phyloP scores from a whole-genome alignment of 2,329 filamentous ascomycete genomes.

The Xylariaceae sp. region DNA sequence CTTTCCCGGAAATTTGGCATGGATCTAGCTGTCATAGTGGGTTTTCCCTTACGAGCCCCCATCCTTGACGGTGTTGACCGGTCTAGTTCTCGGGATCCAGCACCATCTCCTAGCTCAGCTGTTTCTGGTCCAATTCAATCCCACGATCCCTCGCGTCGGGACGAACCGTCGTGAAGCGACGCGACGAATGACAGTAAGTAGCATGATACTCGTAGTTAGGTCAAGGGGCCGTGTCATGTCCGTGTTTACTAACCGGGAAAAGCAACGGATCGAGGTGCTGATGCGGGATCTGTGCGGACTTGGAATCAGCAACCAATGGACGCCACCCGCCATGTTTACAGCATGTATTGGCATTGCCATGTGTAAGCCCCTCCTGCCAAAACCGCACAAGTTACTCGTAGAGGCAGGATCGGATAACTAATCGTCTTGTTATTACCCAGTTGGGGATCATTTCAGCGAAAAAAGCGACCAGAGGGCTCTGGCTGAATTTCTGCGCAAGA shows the following conservation, averaged over 20 bases:
- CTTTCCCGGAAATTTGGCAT: slow-evolving; percentile 56
- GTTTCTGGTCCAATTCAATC: slow-evolving; percentile 52
- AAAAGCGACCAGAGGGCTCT: slow-evolving; percentile 44
- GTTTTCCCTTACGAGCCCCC: neutral
- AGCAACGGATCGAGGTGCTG: slow-evolving; percentile 42
- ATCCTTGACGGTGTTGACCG: neutral
- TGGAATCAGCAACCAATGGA: slow-evolving; percentile 50
- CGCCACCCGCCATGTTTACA: slow-evolving; percentile 52
- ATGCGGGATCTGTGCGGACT: slow-evolving; percentile 55
- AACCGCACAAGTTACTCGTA: neutral
- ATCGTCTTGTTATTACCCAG: slow-evolving; percentile 19
- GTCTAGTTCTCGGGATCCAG: slow-evolving; percentile 51
- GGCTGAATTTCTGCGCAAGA: slow-evolving; percentile 42
- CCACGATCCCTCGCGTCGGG: slow-evolving; percentile 47
- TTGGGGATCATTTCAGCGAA: slow-evolving; percentile 46
- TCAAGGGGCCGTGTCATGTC: neutral
- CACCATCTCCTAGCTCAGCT: slow-evolving; percentile 55
- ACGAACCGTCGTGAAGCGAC: slow-evolving; percentile 34
- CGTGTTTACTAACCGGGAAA: slow-evolving; percentile 15
- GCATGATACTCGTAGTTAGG: neutral
- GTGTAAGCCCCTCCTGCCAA: slow-evolving; percentile 33
- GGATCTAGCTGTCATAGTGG: slow-evolving; percentile 50
- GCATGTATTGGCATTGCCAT: slow-evolving; percentile 51
- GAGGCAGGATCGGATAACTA: neutral
- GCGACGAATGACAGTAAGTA: slow-evolving; percentile 37